A percentile compares a stretch with the other conserved stretches of the same genome.
phyloP scores from a whole-genome alignment of 176 grass and related monocot genomes.

The Ananas comosus region DNA sequence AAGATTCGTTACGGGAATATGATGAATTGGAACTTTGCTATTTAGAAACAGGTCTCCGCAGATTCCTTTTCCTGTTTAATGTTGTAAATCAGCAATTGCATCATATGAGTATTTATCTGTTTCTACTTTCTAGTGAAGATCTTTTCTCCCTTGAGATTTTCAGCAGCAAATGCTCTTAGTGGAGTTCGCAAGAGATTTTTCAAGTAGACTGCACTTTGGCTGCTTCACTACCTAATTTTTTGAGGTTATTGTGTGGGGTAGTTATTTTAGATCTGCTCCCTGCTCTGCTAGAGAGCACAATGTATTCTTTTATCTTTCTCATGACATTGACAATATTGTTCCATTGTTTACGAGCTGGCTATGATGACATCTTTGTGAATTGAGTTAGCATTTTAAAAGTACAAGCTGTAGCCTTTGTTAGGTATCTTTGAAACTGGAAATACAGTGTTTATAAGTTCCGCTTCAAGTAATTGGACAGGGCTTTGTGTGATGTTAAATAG shows the following conservation, averaged over 20 bases:
- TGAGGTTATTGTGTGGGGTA: not conserved
- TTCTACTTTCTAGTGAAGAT: not conserved
- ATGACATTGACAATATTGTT: not conserved
- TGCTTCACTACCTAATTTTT: not conserved
- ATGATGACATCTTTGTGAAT: not conserved
- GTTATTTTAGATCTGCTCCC: not conserved
- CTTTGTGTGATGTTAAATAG: not conserved
- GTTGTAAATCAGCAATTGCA: not conserved
- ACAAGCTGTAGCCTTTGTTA: too few relatives aligned
- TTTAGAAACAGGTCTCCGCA: slow-evolving; percentile 71
- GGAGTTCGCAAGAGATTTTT: not conserved
- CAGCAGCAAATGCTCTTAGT: not conserved
- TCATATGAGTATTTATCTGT: slow-evolving; percentile 1
- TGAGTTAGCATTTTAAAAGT: too few relatives aligned
- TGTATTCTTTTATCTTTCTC: not conserved
- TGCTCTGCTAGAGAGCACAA: not conserved
- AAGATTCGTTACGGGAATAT: slow-evolving; percentile 96
- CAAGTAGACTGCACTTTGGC: not conserved
- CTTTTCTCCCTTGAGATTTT: too few relatives aligned
- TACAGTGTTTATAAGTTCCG: not conserved
- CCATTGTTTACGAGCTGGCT: not conserved
- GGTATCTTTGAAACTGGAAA: too few relatives aligned
- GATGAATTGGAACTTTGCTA: slow-evolving; percentile 98
- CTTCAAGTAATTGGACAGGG: not conserved
- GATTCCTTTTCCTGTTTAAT: slow-evolving; percentile 8